Evolutionary conservation across 345 rosid genomes (phyloP).

Genomic region (Boechera retrofracta): DNA sequence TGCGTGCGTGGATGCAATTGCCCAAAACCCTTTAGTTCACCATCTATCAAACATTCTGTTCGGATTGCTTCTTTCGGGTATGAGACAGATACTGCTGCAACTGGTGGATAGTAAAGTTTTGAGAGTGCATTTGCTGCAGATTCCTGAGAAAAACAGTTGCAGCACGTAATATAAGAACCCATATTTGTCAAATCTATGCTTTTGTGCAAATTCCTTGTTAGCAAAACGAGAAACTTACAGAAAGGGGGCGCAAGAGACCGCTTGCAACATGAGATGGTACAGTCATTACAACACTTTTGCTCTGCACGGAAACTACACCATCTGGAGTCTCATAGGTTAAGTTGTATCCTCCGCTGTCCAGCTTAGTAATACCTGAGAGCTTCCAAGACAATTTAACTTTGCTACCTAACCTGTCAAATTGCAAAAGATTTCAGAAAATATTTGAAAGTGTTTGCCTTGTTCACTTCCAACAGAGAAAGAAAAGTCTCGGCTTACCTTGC

Average conservation of each 20-base stretch:
- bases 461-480: slow-evolving; percentile 13
- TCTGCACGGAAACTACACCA: slow-evolving; percentile 70
- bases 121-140: slow-evolving; percentile 80
- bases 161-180: background rate
- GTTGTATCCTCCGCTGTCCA: slow-evolving; percentile 61
- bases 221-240: slow-evolving; percentile 57
- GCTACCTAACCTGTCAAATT: slow-evolving; percentile 71
- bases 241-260: slow-evolving; percentile 69
- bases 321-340: slow-evolving; percentile 92
- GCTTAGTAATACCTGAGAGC: slow-evolving; percentile 67
- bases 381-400: slow-evolving; percentile 87
- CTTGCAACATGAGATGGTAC: slow-evolving; percentile 88
- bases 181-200: background rate
- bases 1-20: slow-evolving; percentile 98
- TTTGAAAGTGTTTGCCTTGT: background rate
- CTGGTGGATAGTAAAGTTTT: slow-evolving; percentile 91
- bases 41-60: slow-evolving; percentile 72
- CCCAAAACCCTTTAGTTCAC: slow-evolving; percentile 95
- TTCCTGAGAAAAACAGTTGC: slow-evolving; percentile 50
- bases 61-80: slow-evolving; percentile 91
- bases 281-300: slow-evolving; percentile 81
- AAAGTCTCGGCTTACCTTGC: slow-evolving; percentile 51
- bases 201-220: slow-evolving; percentile 6
- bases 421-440: slow-evolving; percentile 7
- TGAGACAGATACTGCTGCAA: slow-evolving; percentile 89